These are phyloP conservation scores for Heterobasidion annosum DNA, from an alignment of 1,284 basidiomycete genomes.

Conservation along the genomic window DNA sequence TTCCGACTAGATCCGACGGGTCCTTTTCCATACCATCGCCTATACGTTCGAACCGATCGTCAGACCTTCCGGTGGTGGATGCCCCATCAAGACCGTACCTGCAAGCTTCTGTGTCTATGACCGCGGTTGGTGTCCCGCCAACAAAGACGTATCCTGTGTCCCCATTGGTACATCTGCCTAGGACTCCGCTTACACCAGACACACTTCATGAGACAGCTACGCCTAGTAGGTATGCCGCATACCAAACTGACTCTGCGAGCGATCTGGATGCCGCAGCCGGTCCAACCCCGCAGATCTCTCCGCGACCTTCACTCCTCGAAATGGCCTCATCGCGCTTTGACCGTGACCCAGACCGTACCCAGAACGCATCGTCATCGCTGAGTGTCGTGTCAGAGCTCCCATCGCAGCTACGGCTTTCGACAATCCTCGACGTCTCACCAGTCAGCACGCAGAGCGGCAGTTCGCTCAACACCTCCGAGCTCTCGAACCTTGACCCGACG, in stretches of 20 bases:
- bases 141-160: too few species aligned
- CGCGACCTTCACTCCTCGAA: background rate
- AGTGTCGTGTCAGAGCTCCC: background rate
- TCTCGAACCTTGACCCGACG: background rate
- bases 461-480: background rate
- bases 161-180: background rate
- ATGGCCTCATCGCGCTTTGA: background rate
- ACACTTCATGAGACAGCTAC: background rate
- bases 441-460: background rate
- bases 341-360: too few species aligned
- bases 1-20: background rate
- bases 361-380: too few species aligned
- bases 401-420: background rate
- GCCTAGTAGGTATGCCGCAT: background rate
- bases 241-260: background rate
- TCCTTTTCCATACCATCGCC: constrained; percentile 2
- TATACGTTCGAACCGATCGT: constrained; percentile 2
- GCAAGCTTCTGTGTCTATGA: constrained; percentile 1
- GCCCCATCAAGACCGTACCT: background rate
- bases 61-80: background rate
- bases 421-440: background rate
- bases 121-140: constrained; percentile 3
- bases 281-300: background rate
- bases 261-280: background rate
- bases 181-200: background rate